Evolutionary conservation across 495 filamentous ascomycete genomes (phyloP), one percentile per base, ranked within the genome.

Genomic region (Bacidia gigantensis): DNA sequence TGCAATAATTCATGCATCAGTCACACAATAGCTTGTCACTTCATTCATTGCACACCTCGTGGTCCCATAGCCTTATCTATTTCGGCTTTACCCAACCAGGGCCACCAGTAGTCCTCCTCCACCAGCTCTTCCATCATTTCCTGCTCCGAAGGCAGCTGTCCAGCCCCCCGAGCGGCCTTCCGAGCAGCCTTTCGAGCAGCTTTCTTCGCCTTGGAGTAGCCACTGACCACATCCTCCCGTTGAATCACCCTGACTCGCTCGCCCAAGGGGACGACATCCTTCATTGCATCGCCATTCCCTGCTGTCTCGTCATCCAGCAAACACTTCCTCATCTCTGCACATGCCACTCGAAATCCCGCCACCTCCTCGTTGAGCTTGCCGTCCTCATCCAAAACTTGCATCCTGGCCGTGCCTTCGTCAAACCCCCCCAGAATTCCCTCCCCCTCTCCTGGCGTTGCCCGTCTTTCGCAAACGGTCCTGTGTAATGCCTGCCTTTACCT

Each of bases 21-120:
- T n/a, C n/a, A n/a, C n/a, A n/a, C n/a, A n/a, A n/a, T n/a, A n/a
- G n/a, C n/a, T n/a, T n/a, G n/a, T n/a, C n/a, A n/a, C n/a, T n/a
- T n/a, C n/a, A n/a, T n/a, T n/a, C n/a, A n/a, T n/a, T n/a, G n/a
- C n/a, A n/a, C n/a, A n/a, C n/a, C n/a, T n/a, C n/a, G n/a, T n/a
- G n/a, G n/a, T n/a, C n/a, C n/a, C n/a, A n/a, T 14, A 21, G 40
- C 35, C 40, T 23, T 44, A 1, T 25, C 21, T 24, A 59, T 51
- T 26, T 55, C 53, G 3, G 56, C 53, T 26, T 56, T 49, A 12
- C 52, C 57, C n/a, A 56, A 21, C 25, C 50, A 39, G 0, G 69
- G 72, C 65, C 68, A 74, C 72, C 72, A 75, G 48, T 67, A 61
- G 46, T 75, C 70, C 18, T 75, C 69, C 49, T 67, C 64, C 0